Conservation (phyloP, 2,329 filamentous ascomycete genomes). For the Pezicula radicicola region DNA sequence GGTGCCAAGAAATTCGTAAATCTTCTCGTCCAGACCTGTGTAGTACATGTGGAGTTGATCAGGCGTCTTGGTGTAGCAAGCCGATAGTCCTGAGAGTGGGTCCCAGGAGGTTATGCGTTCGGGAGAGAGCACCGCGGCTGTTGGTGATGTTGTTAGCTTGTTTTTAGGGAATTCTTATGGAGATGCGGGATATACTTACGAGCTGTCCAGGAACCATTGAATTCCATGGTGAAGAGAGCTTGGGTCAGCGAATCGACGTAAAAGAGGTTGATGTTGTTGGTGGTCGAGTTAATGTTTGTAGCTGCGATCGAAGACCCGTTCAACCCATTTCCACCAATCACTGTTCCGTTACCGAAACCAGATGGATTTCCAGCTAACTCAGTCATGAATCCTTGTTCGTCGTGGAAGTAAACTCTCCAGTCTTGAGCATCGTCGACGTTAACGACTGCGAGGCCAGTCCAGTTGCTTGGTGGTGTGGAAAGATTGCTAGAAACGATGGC, state of each 20-base stretch:
- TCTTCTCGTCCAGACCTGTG: conserved; percentile 14
- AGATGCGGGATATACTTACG: conserved; percentile 8
- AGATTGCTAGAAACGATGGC: conserved; percentile 10
- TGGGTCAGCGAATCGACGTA: conserved; percentile 14
- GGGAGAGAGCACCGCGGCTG: conserved; percentile 3
- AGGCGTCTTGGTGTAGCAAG: conserved; percentile 8
- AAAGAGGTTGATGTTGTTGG: conserved; percentile 20
- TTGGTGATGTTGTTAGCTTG: conserved; percentile 2
- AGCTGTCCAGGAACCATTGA: conserved; percentile 14
- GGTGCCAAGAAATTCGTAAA: conserved; percentile 18
- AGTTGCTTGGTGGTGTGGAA: conserved; percentile 7
- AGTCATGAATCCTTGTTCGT: conserved; percentile 12
- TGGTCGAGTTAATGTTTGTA: conserved; percentile 17
- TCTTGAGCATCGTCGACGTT: conserved; percentile 18
- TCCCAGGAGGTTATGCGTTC: conserved; percentile 11
- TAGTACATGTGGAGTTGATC: conserved; percentile 21
- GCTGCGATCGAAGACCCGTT: conserved; percentile 16
- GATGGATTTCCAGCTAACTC: conserved; percentile 15
- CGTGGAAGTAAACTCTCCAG: conserved; percentile 20
- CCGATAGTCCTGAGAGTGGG: conserved; percentile 14
- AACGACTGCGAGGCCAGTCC: conserved; percentile 17
- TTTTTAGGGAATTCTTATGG: background rate
- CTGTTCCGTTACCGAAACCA: conserved; percentile 14
- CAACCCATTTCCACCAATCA: conserved; percentile 14
- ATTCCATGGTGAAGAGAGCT: conserved; percentile 13